Evolutionary conservation across 1,139 yeast genomes (phyloP), one percentile per base, ranked within the genome.

Genomic region (Geotrichum fermentans): DNA sequence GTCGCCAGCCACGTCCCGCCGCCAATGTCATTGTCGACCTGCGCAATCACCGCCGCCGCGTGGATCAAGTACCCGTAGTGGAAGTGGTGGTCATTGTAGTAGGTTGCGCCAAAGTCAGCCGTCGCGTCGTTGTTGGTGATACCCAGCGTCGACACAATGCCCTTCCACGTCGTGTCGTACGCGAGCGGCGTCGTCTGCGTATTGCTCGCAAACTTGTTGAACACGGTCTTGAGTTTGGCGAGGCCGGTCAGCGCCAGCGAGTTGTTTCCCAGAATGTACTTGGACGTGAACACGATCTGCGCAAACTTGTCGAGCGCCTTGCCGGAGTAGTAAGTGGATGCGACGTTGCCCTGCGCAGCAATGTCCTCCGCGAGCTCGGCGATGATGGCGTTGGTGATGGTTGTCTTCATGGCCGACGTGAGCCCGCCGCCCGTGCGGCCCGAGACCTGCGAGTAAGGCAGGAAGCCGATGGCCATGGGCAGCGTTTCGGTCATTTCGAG

Each of bases 11-110:
- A 85, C 75, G 83, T 28, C 13, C 76, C 70, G 36, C 87, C 87
- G 41, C 82, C 82, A 38, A 68, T 61, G 55, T 77, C 70, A 22
- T 70, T 62, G 64, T 85, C 94, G 37, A 83, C 74, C 54, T 78
- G 71, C 14, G 84, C 92, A 48, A 84, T 73, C 43, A 83, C 74
- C 2, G 94, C 92, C 6, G 90, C 89, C 7, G 92, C 83, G 59
- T 83, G 89, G 47, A 85, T 74, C 59, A 77, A 77, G 66, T 84
- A 84, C 22, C 92, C 90, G 62, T 82, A 84, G 61, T 85, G 92
- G 78, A 83, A 84, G 61, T 84, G 92, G 61, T 81, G 92, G 64
- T 84, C 92, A 58, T 83, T 84, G 67, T 84, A 84, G 66, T 76
- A 80, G 14, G 83, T 75, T 56, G 80, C 71, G 26, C 92, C 94